Evolutionary conservation across 371 early-diverging fungal genomes (phyloP).

Genomic region (Mortierella sp.): DNA sequence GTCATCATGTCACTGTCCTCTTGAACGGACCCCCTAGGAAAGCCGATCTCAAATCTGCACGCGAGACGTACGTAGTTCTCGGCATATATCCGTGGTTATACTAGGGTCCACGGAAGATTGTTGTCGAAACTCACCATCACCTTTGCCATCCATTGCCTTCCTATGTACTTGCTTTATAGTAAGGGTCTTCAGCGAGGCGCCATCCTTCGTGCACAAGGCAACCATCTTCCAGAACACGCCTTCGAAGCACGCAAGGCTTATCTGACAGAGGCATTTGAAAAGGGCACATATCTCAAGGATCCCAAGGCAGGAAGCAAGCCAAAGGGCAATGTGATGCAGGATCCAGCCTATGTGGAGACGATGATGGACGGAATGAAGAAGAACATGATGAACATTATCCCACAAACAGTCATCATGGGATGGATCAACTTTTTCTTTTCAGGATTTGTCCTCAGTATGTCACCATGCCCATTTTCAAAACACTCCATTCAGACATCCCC

Average conservation of each 20-base stretch:
- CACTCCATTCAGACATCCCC: too few relatives aligned
- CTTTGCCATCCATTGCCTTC: background rate
- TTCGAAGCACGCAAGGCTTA: slow-evolving; percentile 78
- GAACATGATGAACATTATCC: slow-evolving; percentile 94
- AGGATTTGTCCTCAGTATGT: slow-evolving; percentile 93
- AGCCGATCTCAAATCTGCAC: slow-evolving; percentile 77
- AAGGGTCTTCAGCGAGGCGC: slow-evolving; percentile 83
- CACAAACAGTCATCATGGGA: slow-evolving; percentile 97
- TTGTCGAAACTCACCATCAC: too few relatives aligned
- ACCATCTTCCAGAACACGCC: slow-evolving; percentile 75
- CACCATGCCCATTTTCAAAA: too few relatives aligned
- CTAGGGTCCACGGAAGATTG: too few relatives aligned
- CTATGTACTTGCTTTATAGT: slow-evolving; percentile 47
- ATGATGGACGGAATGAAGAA: slow-evolving; percentile 99
- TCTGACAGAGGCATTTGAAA: slow-evolving; percentile 81
- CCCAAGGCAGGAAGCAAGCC: slow-evolving; percentile 71
- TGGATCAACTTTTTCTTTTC: slow-evolving; percentile 98
- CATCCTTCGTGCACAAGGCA: slow-evolving; percentile 73
- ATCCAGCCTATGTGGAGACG: slow-evolving; percentile 92
- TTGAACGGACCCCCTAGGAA: slow-evolving; percentile 83
- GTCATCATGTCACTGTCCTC: slow-evolving; percentile 92
- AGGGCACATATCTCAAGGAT: slow-evolving; percentile 84
- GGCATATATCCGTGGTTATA: too few relatives aligned
- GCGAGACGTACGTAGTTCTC: slow-evolving; percentile 75
- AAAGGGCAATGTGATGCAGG: slow-evolving; percentile 85